phyloP scores from a whole-genome alignment of 2,329 filamentous ascomycete genomes.

The Fusarium ramigenum region DNA sequence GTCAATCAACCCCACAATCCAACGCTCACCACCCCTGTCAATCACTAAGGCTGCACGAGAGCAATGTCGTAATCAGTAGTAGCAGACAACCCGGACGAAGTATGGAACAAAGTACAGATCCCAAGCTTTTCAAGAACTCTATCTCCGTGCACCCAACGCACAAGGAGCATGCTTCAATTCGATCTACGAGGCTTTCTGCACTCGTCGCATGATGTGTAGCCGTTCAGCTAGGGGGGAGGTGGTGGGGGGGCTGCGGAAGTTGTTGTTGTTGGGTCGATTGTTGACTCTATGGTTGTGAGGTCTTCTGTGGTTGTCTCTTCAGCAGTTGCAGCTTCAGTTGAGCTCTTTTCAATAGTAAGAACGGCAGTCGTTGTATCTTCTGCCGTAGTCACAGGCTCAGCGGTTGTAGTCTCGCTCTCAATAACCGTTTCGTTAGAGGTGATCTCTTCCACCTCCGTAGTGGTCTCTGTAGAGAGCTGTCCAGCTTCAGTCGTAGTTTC shows the following conservation, averaged over 20 bases:
- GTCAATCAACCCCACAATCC: neutral
- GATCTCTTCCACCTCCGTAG: neutral
- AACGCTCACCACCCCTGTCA: neutral
- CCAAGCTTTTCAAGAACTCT: no score
- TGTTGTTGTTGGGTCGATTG: neutral
- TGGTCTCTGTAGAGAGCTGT: neutral
- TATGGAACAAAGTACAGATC: neutral
- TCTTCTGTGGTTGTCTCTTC: neutral
- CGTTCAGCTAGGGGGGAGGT: neutral
- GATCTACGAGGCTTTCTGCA: no score
- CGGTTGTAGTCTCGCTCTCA: neutral
- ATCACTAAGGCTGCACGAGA: neutral
- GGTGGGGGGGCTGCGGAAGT: neutral
- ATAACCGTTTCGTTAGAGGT: neutral
- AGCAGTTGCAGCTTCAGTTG: neutral
- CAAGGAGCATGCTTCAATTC: neutral
- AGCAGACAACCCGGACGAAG: neutral
- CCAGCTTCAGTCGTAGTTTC: neutral
- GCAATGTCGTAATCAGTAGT: neutral
- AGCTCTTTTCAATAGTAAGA: neutral
- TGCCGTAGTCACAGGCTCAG: neutral
- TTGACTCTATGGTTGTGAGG: neutral
- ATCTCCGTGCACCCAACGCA: neutral
- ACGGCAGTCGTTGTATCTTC: neutral
- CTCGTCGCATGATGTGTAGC: fast-evolving